phyloP scores from a whole-genome alignment of 2,329 filamentous ascomycete genomes.

The Aspergillus terreus region DNA sequence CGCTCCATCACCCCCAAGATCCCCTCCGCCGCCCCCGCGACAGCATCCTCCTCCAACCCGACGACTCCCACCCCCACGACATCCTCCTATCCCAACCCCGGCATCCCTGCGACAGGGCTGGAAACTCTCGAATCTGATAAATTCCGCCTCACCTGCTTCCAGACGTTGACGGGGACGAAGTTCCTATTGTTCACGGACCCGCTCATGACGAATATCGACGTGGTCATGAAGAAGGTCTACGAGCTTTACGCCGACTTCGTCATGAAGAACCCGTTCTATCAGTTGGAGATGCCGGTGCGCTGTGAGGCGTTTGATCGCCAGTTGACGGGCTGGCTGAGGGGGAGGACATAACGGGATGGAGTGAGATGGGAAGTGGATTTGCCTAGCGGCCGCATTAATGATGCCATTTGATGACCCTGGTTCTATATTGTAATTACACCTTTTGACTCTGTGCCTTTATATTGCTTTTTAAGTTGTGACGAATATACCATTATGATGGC shows the following conservation, averaged over 20 bases:
- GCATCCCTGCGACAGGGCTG: conserved; percentile 58
- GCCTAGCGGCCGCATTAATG: conserved; percentile 5
- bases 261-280: conserved; percentile 99
- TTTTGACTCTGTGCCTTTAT: neutral
- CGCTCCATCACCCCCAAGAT: conserved; percentile 49
- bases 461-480: neutral
- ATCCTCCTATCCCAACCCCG: conserved; percentile 30
- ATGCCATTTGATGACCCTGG: conserved; percentile 9
- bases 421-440: conserved; percentile 7
- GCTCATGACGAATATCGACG: conserved; percentile 78
- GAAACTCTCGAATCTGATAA: conserved; percentile 92
- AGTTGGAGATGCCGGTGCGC: conserved; percentile 92
- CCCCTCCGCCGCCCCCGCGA: conserved; percentile 34
- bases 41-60: conserved; percentile 19
- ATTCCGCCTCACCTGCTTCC: conserved; percentile 94
- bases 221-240: conserved; percentile 79
- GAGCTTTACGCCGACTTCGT: conserved; percentile 96
- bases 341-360: conserved; percentile 31
- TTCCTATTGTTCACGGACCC: conserved; percentile 94
- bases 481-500: conserved; percentile 5
- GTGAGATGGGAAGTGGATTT: conserved; percentile 18
- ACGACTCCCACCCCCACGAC: conserved; percentile 18
- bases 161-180: conserved; percentile 89
- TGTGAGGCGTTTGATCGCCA: conserved; percentile 94
- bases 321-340: conserved; percentile 73